Conservation (phyloP, 139 green algal species). For the Ettlia oleoabundans region DNA sequence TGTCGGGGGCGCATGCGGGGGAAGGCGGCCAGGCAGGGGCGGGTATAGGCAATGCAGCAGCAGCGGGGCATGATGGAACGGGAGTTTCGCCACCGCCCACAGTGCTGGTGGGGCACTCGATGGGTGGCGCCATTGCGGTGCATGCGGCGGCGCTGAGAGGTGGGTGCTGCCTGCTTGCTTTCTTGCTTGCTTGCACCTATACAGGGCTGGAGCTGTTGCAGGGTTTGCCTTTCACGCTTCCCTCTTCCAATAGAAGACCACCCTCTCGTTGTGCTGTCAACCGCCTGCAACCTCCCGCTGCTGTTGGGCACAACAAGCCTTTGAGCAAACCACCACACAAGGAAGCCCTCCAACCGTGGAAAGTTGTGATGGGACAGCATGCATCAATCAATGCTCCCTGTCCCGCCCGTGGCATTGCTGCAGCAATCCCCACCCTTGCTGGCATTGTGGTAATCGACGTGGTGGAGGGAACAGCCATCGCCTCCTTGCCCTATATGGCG, state of each 20-base stretch:
- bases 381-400: no score
- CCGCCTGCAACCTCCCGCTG: no score
- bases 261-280: no score
- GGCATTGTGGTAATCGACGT: slow-evolving; percentile 94
- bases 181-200: background rate
- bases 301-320: no score
- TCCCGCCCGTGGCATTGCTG: background rate
- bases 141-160: slow-evolving; percentile 52
- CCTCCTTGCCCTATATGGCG: slow-evolving; percentile 82
- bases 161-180: no score
- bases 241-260: no score
- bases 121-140: slow-evolving; percentile 87
- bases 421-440: slow-evolving; percentile 56
- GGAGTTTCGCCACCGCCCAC: slow-evolving; percentile 35
- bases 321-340: no score
- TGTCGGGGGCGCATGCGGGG: no score
- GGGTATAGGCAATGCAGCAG: slow-evolving; percentile 5
- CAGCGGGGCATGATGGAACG: slow-evolving; percentile 3
- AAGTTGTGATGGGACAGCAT: no score
- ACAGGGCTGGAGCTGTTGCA: background rate
- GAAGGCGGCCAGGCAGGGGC: no score
- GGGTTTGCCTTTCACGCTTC: no score
- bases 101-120: slow-evolving; percentile 87
- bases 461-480: slow-evolving; percentile 88
- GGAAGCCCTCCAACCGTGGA: no score